Conservation (phyloP, 441 rosid genomes). For the Gossypium schwendimanii region DNA sequence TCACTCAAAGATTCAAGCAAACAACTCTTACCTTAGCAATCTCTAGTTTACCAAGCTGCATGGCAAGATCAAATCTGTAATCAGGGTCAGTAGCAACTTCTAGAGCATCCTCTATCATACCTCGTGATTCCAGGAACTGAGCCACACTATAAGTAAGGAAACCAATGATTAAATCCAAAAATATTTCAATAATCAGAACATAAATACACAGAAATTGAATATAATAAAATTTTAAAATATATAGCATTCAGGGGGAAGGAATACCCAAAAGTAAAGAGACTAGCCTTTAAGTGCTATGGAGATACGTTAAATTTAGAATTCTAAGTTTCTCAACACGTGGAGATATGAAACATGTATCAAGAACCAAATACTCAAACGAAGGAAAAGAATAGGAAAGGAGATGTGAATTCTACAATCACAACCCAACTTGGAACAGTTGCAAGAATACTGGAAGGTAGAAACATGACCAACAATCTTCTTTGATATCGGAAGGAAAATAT, state of each 20-base stretch:
- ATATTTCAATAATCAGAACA: constrained; percentile 12
- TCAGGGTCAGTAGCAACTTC: constrained; percentile 96
- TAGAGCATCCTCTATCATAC: constrained; percentile 89
- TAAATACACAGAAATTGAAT: constrained; percentile 11
- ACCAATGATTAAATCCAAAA: constrained; percentile 15
- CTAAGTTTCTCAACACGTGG: neutral
- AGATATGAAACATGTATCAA: neutral
- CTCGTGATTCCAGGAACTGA: constrained; percentile 91
- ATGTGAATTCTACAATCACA: neutral
- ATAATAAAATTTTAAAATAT: neutral
- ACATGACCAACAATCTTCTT: neutral
- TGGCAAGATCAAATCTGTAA: constrained; percentile 89
- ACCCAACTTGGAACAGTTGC: neutral
- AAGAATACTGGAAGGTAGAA: neutral
- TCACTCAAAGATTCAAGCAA: neutral
- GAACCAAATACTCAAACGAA: constrained; percentile 4
- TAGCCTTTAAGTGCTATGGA: neutral
- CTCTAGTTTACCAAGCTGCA: constrained; percentile 87
- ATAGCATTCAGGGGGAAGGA: neutral
- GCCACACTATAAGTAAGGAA: constrained; percentile 66
- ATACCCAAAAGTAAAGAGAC: constrained; percentile 11
- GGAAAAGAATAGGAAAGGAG: neutral
- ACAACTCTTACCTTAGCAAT: constrained; percentile 62
- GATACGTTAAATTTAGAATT: neutral
- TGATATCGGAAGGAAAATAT: neutral